Evolutionary conservation across 2,329 filamentous ascomycete species (phyloP).

Genomic region (Aureobasidium lini): DNA sequence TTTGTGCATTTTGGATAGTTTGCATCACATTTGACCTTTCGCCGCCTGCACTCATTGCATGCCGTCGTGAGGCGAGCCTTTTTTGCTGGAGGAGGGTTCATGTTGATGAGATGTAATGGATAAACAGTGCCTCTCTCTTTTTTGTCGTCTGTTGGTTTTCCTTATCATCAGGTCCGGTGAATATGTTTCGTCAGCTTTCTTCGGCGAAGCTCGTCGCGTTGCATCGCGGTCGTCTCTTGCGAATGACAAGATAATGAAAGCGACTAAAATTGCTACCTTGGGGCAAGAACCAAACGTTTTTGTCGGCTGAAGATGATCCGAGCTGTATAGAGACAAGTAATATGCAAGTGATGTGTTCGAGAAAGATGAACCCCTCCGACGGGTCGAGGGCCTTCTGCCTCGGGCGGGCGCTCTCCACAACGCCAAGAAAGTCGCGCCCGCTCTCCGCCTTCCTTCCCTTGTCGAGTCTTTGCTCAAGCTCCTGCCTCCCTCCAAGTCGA

Average conservation of each 20-base stretch:
- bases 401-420: slow-evolving; percentile 1
- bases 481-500: no score
- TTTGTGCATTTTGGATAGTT: slow-evolving; percentile 13
- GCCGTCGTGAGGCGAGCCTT: slow-evolving; percentile 10
- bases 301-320: no score
- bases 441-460: neutral
- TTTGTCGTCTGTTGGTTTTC: neutral
- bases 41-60: slow-evolving; percentile 15
- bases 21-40: slow-evolving; percentile 16
- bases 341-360: neutral
- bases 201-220: neutral
- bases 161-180: neutral
- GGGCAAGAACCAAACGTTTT: no score
- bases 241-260: no score
- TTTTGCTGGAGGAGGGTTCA: slow-evolving; percentile 7
- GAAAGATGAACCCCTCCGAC: neutral
- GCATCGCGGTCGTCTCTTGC: neutral
- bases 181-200: neutral
- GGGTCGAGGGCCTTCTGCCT: neutral
- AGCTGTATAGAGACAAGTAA: no score
- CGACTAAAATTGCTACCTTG: no score
- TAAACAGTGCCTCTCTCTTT: neutral
- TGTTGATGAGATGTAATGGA: neutral
- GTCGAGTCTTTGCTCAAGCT: no score
- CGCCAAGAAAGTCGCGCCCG: neutral